These are phyloP conservation scores for Geoglossum cookeanum DNA, from an alignment of 2,329 filamentous ascomycete species.

Conservation along the genomic window DNA sequence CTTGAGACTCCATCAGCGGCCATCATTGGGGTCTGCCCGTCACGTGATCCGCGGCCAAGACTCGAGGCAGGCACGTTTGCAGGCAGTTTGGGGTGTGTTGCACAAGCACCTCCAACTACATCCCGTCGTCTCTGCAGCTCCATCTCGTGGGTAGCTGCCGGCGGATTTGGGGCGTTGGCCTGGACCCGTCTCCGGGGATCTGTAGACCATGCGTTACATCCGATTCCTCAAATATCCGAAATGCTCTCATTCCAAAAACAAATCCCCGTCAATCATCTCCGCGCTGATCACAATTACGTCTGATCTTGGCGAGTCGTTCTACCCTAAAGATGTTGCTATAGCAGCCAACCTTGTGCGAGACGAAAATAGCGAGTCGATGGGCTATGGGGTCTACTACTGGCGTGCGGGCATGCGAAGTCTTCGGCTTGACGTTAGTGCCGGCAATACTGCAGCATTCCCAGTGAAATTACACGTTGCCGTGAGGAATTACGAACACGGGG, in stretches of 20 bases:
- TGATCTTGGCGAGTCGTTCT: slow-evolving; percentile 47
- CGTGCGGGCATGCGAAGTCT: slow-evolving; percentile 8
- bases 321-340: slow-evolving; percentile 25
- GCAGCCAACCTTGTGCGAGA: slow-evolving; percentile 21
- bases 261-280: slow-evolving; percentile 22
- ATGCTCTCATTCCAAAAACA: not conserved
- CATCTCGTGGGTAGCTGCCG: not conserved
- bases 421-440: not conserved
- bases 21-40: not conserved
- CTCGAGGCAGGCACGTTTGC: not conserved
- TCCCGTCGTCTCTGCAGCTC: not conserved
- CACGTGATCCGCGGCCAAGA: not conserved
- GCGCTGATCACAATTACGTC: slow-evolving; percentile 45
- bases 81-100: slow-evolving; percentile 2
- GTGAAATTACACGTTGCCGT: slow-evolving; percentile 11
- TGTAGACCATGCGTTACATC: slow-evolving; percentile 31
- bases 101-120: not conserved
- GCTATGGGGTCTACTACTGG: slow-evolving; percentile 15
- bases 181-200: not conserved
- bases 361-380: slow-evolving; percentile 24
- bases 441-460: not conserved
- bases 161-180: not conserved
- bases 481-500: slow-evolving; percentile 5
- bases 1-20: not conserved
- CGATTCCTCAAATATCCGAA: slow-evolving; percentile 47